A percentile compares a stretch with the other conserved stretches of the same genome.
Conservation (phyloP, 2,329 filamentous ascomycete species). For the Leptosphaerulina australis region DNA sequence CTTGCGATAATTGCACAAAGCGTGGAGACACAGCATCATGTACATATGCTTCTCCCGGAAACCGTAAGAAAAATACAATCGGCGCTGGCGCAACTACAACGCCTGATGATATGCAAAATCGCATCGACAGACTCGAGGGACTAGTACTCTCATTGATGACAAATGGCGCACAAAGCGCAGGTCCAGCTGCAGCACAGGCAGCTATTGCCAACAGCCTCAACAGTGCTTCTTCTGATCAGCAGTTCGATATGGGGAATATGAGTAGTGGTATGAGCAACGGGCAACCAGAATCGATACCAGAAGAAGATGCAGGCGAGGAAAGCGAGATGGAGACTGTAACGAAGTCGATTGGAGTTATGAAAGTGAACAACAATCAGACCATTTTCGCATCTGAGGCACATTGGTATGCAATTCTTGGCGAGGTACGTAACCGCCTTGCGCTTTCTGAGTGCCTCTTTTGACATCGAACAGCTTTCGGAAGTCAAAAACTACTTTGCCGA, state of each 20-base stretch:
- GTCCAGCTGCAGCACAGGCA: constrained; percentile 64
- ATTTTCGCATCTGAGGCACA: constrained; percentile 59
- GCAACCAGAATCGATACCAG: constrained; percentile 59
- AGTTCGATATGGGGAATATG: constrained; percentile 61
- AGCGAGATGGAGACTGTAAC: constrained; percentile 67
- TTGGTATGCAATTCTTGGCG: constrained; percentile 59
- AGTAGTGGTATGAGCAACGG: constrained; percentile 62
- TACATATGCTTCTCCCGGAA: constrained; percentile 73
- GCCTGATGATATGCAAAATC: constrained; percentile 97
- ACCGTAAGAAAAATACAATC: constrained; percentile 71
- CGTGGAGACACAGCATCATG: constrained; percentile 81
- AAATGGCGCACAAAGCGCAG: constrained; percentile 71
- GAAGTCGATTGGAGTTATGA: constrained; percentile 60
- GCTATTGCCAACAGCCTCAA: constrained; percentile 58
- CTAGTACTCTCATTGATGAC: constrained; percentile 94
- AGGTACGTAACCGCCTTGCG: constrained; percentile 43
- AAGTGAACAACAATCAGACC: constrained; percentile 56
- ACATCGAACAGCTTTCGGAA: constrained; percentile 71
- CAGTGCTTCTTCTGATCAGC: constrained; percentile 47
- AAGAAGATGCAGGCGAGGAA: constrained; percentile 60
- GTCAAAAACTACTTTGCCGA: constrained; percentile 87
- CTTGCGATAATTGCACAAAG: constrained; percentile 94
- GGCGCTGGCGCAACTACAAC: constrained; percentile 64
- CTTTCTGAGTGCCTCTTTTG: constrained; percentile 1
- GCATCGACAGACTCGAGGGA: constrained; percentile 92